Percentiles rank a stretch among this genome's conserved stretches.
These are phyloP conservation scores for Myxozyma udenii DNA, from an alignment of 805 yeast species.

Conservation along the genomic window DNA sequence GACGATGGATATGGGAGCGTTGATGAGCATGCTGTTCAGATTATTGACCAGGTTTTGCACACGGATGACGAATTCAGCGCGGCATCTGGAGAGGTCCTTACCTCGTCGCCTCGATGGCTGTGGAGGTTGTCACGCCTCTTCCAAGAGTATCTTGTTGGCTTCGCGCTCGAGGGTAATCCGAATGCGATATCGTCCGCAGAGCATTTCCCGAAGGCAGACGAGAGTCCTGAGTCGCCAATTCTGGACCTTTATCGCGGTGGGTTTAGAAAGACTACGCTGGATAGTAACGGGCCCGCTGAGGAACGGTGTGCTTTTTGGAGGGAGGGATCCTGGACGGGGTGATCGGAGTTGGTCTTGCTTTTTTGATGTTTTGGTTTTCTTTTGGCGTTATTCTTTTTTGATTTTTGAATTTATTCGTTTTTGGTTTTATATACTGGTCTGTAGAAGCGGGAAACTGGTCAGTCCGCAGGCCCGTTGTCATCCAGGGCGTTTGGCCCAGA, in stretches of 20 bases:
- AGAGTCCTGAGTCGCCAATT: conserved; percentile 4
- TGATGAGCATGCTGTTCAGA: neutral
- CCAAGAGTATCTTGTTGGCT: conserved; percentile 21
- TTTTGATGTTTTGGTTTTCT: neutral
- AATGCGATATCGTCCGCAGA: conserved; percentile 6
- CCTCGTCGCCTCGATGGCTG: neutral
- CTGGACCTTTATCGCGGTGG: conserved; percentile 11
- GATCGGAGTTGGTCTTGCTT: neutral
- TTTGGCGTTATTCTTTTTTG: neutral
- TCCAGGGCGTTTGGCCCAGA: too few relatives aligned
- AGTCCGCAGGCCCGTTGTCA: too few relatives aligned
- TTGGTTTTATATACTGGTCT: neutral
- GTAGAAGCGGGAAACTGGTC: too few relatives aligned
- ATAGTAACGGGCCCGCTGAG: conserved; percentile 10
- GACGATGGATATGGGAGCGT: too few relatives aligned
- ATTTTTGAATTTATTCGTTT: neutral
- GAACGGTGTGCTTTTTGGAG: conserved; percentile 21
- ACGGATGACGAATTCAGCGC: too few relatives aligned
- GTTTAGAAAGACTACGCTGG: conserved; percentile 1
- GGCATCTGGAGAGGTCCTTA: neutral
- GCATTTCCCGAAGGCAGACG: conserved; percentile 13
- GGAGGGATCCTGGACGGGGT: conserved; percentile 20
- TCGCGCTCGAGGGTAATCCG: conserved; percentile 24
- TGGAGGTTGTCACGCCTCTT: conserved; percentile 13
- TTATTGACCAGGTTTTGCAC: neutral